Percentiles rank a stretch among this genome's conserved stretches.
These are phyloP conservation scores for Metschnikowia peoriensis DNA, from an alignment of 805 yeast species.

Conservation along the genomic window DNA sequence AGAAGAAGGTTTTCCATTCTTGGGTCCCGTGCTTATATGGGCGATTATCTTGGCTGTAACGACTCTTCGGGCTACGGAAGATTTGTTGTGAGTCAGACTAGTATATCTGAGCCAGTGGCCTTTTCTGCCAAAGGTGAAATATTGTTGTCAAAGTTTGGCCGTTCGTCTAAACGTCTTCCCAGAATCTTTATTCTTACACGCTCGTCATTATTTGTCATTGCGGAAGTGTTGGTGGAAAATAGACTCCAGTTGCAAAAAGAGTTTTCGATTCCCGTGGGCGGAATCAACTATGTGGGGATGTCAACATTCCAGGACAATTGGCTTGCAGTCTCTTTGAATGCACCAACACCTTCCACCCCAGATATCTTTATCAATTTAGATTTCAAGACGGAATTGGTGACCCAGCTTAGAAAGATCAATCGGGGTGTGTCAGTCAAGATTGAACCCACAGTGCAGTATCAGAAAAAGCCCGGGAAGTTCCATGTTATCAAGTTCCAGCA, in stretches of 20 bases:
- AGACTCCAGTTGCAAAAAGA: conserved; percentile 60
- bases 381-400: conserved; percentile 85
- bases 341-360: conserved; percentile 54
- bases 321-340: conserved; percentile 64
- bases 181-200: conserved; percentile 71
- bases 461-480: conserved; percentile 85
- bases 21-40: conserved; percentile 87
- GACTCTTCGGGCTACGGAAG: conserved; percentile 69
- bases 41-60: conserved; percentile 91
- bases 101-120: conserved; percentile 65
- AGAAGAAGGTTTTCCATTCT: conserved; percentile 84
- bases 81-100: conserved; percentile 65
- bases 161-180: conserved; percentile 79
- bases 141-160: conserved; percentile 82
- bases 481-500: conserved; percentile 70
- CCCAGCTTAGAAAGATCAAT: conserved; percentile 65
- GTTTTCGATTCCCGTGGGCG: conserved; percentile 54
- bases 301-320: conserved; percentile 88
- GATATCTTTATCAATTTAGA: conserved; percentile 78
- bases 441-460: conserved; percentile 73
- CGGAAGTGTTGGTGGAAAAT: conserved; percentile 65
- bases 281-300: conserved; percentile 61
- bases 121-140: conserved; percentile 84
- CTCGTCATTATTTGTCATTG: conserved; percentile 62
- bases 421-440: conserved; percentile 59